These are phyloP conservation scores for Brassica balearica DNA, from an alignment of 441 rosid genomes.

Conservation along the genomic window DNA sequence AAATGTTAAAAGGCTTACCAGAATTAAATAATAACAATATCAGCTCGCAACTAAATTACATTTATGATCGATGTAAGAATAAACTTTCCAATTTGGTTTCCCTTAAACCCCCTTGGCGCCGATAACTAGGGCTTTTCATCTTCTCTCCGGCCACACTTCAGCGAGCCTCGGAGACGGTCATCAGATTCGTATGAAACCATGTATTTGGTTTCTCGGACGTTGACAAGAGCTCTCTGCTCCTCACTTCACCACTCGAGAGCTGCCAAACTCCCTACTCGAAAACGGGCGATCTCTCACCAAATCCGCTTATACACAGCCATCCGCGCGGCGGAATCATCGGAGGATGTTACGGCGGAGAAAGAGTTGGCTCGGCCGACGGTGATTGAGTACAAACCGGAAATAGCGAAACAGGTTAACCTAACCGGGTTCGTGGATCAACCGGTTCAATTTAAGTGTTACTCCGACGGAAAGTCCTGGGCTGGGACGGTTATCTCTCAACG, in stretches of 20 bases:
- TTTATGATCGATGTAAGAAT: not conserved
- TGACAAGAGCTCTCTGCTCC: slow-evolving; percentile 29
- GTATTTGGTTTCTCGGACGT: slow-evolving; percentile 39
- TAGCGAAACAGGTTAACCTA: slow-evolving; percentile 51
- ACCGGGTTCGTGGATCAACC: slow-evolving; percentile 54
- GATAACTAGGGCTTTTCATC: too few relatives aligned
- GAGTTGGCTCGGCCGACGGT: slow-evolving; percentile 48
- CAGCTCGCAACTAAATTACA: not conserved
- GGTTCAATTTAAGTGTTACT: slow-evolving; percentile 47
- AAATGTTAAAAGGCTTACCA: not conserved
- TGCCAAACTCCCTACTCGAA: slow-evolving; percentile 24
- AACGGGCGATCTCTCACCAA: slow-evolving; percentile 34
- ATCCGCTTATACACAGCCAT: slow-evolving; percentile 10
- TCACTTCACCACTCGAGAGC: slow-evolving; percentile 28
- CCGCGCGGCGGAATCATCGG: not conserved
- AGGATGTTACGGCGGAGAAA: slow-evolving; percentile 20
- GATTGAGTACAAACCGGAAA: slow-evolving; percentile 53
- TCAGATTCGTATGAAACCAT: slow-evolving; percentile 23
- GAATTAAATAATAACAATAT: not conserved
- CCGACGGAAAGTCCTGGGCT: slow-evolving; percentile 64
- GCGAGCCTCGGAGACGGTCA: too few relatives aligned
- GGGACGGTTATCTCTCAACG: slow-evolving; percentile 57
- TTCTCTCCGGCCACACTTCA: too few relatives aligned
- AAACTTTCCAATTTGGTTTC: not conserved
- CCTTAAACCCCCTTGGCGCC: too few relatives aligned